phyloP scores from a whole-genome alignment of 345 rosid species.

The Anacardium occidentale region DNA sequence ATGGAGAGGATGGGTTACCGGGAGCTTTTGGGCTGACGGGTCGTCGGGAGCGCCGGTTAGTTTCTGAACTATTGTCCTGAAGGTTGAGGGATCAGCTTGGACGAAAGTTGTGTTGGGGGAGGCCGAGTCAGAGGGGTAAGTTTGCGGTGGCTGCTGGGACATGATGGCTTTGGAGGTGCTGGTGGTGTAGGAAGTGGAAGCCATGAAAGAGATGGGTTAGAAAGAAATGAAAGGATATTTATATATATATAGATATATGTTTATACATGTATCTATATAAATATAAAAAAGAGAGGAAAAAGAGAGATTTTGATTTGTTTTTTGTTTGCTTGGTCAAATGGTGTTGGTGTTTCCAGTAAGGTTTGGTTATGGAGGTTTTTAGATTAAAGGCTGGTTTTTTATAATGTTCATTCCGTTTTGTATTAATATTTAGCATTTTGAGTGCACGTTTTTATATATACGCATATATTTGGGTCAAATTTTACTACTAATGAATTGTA shows the following conservation, averaged over 20 bases:
- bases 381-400: too few species aligned
- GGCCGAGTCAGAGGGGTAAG: constrained; percentile 45
- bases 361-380: too few species aligned
- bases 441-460: too few species aligned
- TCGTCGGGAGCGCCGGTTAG: constrained; percentile 77
- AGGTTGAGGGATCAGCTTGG: constrained; percentile 81
- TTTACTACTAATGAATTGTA: too few species aligned
- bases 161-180: constrained; percentile 12
- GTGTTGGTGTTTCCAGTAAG: too few species aligned
- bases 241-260: background rate
- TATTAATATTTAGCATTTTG: too few species aligned
- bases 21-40: constrained; percentile 47
- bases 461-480: too few species aligned
- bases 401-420: too few species aligned
- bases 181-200: constrained; percentile 15
- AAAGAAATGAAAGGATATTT: background rate
- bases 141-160: constrained; percentile 29
- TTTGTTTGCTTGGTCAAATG: too few species aligned
- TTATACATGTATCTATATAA: too few species aligned
- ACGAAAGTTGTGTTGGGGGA: constrained; percentile 78
- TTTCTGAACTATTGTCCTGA: constrained; percentile 82
- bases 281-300: too few species aligned
- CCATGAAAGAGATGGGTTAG: constrained; percentile 24
- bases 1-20: constrained; percentile 35
- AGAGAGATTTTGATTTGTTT: too few species aligned